phyloP scores from a whole-genome alignment of 768 basidiomycete species.

The Roridomyces roridus region DNA sequence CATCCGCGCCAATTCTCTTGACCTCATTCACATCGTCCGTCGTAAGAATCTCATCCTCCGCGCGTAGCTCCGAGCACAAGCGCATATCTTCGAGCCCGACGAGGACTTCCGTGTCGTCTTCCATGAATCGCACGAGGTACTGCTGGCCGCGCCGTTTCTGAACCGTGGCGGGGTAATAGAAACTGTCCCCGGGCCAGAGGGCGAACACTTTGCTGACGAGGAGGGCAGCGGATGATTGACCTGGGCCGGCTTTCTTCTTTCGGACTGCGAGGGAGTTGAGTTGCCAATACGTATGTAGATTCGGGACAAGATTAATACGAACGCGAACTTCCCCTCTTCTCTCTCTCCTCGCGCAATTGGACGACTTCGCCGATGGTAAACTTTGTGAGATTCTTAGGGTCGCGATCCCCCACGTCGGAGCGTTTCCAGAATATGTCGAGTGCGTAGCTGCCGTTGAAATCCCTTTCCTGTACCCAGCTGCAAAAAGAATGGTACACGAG shows the following conservation, averaged over 20 bases:
- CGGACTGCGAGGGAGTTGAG: no score
- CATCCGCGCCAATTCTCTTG: not conserved
- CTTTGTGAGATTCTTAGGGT: no score
- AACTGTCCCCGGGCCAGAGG: not conserved
- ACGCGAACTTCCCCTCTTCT: no score
- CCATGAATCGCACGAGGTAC: constrained; percentile 1
- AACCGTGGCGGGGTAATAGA: constrained; percentile 3
- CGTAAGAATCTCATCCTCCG: not conserved
- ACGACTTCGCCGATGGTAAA: no score
- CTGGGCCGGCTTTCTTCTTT: not conserved
- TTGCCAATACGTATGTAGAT: no score
- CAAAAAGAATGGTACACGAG: no score
- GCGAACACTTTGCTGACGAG: constrained; percentile 1
- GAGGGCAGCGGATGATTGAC: not conserved
- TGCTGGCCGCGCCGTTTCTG: not conserved
- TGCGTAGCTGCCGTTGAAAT: no score
- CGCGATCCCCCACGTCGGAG: no score
- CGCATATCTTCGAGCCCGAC: not conserved
- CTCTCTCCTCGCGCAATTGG: no score
- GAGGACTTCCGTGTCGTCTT: not conserved
- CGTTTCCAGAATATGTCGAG: no score
- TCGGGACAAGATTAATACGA: no score
- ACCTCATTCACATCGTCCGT: not conserved
- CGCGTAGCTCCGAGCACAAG: not conserved
- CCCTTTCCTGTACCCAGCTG: no score